A percentile compares a stretch with the other conserved stretches of the same genome.
Conservation (phyloP, 495 filamentous ascomycete genomes). For the Bathelium albidoporum region DNA sequence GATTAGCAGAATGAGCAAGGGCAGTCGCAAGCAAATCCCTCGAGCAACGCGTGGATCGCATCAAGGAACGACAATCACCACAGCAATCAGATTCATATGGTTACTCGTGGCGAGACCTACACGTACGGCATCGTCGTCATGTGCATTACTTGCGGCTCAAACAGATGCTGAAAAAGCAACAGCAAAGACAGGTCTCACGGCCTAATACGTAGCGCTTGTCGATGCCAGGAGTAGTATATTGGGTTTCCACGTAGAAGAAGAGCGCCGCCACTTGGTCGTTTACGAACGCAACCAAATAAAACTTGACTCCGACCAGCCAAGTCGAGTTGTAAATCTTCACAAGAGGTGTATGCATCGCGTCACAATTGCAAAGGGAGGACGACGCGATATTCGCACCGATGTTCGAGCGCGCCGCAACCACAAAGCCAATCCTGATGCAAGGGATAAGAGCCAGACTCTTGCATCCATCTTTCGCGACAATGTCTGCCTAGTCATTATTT, state of each 20-base stretch:
- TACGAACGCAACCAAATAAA: no score
- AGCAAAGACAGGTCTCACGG: not conserved
- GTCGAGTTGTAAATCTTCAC: no score
- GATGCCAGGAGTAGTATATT: no score
- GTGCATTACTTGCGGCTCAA: not conserved
- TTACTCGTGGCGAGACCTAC: not conserved
- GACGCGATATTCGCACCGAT: not conserved
- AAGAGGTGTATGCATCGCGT: not conserved
- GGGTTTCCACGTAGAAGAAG: no score
- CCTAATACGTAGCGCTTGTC: not conserved
- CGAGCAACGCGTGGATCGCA: constrained; percentile 3
- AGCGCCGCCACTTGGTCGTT: no score
- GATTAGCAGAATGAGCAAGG: constrained; percentile 6
- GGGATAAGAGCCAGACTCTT: not conserved
- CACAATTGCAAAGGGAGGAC: not conserved
- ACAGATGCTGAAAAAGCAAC: not conserved
- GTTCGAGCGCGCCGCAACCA: not conserved
- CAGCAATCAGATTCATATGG: not conserved
- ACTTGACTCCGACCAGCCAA: no score
- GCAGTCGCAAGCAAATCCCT: not conserved
- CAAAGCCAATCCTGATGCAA: not conserved
- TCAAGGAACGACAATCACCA: not conserved
- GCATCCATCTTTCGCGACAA: not conserved
- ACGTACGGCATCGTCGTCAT: not conserved
- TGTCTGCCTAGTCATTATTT: constrained; percentile 12